Base-by-base conservation (phyloP, 352 stramenopile genomes). In the Globisporangium paddicum region DNA sequence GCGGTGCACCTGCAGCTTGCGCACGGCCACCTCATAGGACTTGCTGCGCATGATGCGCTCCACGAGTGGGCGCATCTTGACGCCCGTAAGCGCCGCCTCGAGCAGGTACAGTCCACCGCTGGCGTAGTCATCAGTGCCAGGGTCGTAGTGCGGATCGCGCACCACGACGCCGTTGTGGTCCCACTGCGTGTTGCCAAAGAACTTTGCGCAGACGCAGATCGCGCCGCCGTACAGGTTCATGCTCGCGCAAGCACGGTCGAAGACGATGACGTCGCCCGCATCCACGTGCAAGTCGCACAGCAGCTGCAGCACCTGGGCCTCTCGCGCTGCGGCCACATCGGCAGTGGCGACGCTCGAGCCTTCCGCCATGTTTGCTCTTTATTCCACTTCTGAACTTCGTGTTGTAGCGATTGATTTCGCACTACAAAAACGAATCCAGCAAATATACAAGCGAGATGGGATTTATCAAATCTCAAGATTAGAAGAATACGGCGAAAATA, bases 141-240 rank as follows among this genome's bases (percentile, higher is more conserved):
- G 56, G 7, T 51, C 55, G 19, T 69, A 53, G 5, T 64, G 55
- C 1, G 72, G 77, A 18, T 73, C 77, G 11, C 81, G 77, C 14
- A 93, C 58, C 28, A 95, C 74, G 21, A 93, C 80, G 44, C 86
- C 86, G 62, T 91, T 95, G 70, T 94, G 86, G 66, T 95, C 86
- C 82, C 83, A 95, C 32, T 80, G 82, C 40, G 86, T 94, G 41
- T 79, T 68, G 14, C 84, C 84, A 45, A 93, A 89, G 46, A 93
- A 72, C 66, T 95, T 95, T 48, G 86, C 82, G 50, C 77, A 86
- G 5, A 70, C 70, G 63, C 84, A 95, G 61, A 95, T 90, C 42
- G 78, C 64, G 21, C 68, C 82, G 55, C 86, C 86, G 66, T 94
- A 95, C 40, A 86, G 45, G 30, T 68, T 83, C 86, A 94, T 95